These are phyloP conservation scores for Boletus rubroflammeus DNA, from an alignment of 768 basidiomycete species.

Conservation along the genomic window DNA sequence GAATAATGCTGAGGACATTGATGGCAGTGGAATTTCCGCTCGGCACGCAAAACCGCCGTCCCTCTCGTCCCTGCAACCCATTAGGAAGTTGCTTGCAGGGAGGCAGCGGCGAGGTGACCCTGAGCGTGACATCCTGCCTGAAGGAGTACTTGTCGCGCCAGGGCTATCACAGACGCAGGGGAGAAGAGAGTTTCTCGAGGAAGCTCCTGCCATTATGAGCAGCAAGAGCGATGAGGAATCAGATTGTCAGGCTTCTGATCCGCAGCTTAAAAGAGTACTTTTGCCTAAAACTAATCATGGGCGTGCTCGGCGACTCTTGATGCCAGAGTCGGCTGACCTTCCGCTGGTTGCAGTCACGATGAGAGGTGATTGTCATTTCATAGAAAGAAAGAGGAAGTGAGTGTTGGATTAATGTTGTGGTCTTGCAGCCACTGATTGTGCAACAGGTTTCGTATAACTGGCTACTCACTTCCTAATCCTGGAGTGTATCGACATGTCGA, in stretches of 20 bases:
- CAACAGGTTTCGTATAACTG: slow-evolving; percentile 34
- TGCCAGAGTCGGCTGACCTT: slow-evolving; percentile 25
- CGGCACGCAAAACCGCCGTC: background rate
- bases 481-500: slow-evolving; percentile 39
- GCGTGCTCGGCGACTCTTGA: slow-evolving; percentile 31
- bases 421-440: slow-evolving; percentile 13
- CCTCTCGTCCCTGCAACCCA: slow-evolving; percentile 10
- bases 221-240: slow-evolving; percentile 14
- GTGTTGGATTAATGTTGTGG: slow-evolving; percentile 3
- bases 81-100: slow-evolving; percentile 10
- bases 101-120: slow-evolving; percentile 7
- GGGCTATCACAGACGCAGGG: slow-evolving; percentile 5
- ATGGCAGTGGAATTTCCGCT: background rate
- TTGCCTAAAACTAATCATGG: slow-evolving; percentile 33
- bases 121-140: background rate
- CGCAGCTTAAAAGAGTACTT: slow-evolving; percentile 26
- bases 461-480: slow-evolving; percentile 38
- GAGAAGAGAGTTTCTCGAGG: slow-evolving; percentile 3
- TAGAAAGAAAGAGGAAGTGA: slow-evolving; percentile 33
- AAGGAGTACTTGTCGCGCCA: background rate
- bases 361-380: slow-evolving; percentile 45
- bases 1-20: background rate
- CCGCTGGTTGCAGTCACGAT: slow-evolving; percentile 44
- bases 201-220: slow-evolving; percentile 13
- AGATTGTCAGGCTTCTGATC: slow-evolving; percentile 15